phyloP scores from a whole-genome alignment of 2,329 filamentous ascomycete genomes.

The Ophiostoma perfectum region DNA sequence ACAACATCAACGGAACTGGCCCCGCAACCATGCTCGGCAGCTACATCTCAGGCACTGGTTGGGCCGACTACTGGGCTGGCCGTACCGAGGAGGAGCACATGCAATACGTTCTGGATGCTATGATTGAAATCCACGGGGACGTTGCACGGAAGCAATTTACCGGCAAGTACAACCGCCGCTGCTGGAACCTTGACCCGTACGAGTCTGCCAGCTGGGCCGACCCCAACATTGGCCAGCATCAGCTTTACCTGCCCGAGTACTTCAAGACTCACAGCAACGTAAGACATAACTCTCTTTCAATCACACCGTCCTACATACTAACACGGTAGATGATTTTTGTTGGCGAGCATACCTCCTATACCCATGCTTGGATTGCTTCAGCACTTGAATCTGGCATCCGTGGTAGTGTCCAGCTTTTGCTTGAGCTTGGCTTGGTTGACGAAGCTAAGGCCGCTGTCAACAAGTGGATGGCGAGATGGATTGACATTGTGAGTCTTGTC shows the following conservation, averaged over 20 bases:
- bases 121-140: conserved; percentile 13
- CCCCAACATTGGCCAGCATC: conserved; percentile 1
- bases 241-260: conserved; percentile 13
- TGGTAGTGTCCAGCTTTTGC: conserved; percentile 8
- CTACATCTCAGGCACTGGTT: conserved; percentile 5
- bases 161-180: conserved; percentile 10
- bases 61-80: conserved; percentile 13
- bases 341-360: conserved; percentile 11
- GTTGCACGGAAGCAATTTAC: conserved; percentile 9
- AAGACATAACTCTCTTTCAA: background rate
- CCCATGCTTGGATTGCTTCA: conserved; percentile 8
- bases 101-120: conserved; percentile 11
- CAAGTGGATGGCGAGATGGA: conserved; percentile 15
- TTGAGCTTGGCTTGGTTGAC: conserved; percentile 6
- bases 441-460: conserved; percentile 9
- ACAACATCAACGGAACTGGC: conserved; percentile 14
- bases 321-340: conserved; percentile 9
- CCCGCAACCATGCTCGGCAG: conserved; percentile 2
- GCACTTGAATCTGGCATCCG: conserved; percentile 8
- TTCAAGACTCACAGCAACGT: conserved; percentile 14
- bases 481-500: conserved; percentile 10
- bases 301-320: background rate
- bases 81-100: conserved; percentile 1
- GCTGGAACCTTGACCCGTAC: conserved; percentile 11
- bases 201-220: conserved; percentile 10